phyloP scores from a whole-genome alignment of 345 rosid species.

The Turnera subulata region DNA sequence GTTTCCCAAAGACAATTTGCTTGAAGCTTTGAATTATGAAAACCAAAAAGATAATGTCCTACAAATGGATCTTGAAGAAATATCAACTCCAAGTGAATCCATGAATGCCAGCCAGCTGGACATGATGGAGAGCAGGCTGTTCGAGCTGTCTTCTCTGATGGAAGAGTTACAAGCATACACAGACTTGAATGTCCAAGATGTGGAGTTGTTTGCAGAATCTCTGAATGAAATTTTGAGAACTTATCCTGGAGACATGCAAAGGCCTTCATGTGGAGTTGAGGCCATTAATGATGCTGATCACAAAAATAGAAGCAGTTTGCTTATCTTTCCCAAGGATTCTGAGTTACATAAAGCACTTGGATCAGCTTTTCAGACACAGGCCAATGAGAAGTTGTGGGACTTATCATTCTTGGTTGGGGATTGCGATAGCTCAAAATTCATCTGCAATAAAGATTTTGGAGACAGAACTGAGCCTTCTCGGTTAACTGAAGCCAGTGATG shows the following conservation, averaged over 20 bases:
- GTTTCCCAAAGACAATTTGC: conserved; percentile 8
- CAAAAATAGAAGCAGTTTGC: conserved; percentile 13
- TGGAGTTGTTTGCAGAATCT: conserved; percentile 23
- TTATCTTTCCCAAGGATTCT: conserved; percentile 33
- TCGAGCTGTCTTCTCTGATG: conserved; percentile 31
- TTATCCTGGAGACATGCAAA: conserved; percentile 15
- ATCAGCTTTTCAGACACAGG: conserved; percentile 22
- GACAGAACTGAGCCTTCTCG: conserved; percentile 20
- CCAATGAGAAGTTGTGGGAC: conserved; percentile 22
- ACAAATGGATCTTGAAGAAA: conserved; percentile 17
- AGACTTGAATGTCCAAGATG: conserved; percentile 8
- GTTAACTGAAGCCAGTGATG: conserved; percentile 19
- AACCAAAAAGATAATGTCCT: not conserved
- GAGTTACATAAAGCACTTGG: conserved; percentile 49
- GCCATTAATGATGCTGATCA: not conserved
- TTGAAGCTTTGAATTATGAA: conserved; percentile 19
- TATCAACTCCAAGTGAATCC: conserved; percentile 20
- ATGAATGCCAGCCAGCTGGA: conserved; percentile 18
- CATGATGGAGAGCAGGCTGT: conserved; percentile 31
- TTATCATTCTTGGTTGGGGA: conserved; percentile 20
- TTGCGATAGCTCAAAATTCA: conserved; percentile 7
- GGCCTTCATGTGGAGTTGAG: conserved; percentile 16
- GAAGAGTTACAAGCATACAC: conserved; percentile 32
- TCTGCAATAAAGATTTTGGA: conserved; percentile 7
- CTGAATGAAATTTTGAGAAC: conserved; percentile 13